Evolutionary conservation across 768 basidiomycete species (phyloP).

Genomic region (Krasilnikovozyma curviuscula): DNA sequence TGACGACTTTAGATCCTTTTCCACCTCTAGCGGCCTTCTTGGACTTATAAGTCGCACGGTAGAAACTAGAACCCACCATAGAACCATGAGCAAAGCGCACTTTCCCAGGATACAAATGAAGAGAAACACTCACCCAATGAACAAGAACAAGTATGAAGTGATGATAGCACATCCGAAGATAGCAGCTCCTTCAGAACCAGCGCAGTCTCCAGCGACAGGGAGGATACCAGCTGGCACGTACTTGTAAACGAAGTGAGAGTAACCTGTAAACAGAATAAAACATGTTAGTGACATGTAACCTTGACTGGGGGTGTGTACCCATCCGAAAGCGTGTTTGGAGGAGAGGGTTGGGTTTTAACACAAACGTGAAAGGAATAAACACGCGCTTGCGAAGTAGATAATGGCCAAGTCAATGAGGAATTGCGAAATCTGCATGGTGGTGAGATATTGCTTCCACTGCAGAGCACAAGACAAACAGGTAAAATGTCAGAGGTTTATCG

Average conservation of each 20-base stretch:
- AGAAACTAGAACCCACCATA: slow-evolving; percentile 20
- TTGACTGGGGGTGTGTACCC: too few species aligned
- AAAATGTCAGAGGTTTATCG: not conserved
- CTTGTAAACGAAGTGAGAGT: slow-evolving; percentile 54
- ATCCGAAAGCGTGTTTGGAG: not conserved
- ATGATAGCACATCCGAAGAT: slow-evolving; percentile 73
- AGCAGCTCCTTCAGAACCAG: slow-evolving; percentile 74
- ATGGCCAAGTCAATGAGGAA: slow-evolving; percentile 78
- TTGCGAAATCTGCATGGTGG: slow-evolving; percentile 87
- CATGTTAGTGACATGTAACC: slow-evolving; percentile 4
- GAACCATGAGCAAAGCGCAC: not conserved
- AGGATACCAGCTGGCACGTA: slow-evolving; percentile 34
- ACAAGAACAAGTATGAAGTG: slow-evolving; percentile 76
- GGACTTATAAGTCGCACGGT: slow-evolving; percentile 23
- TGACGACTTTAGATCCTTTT: slow-evolving; percentile 13
- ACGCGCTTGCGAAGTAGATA: slow-evolving; percentile 89
- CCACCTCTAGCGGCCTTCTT: slow-evolving; percentile 13
- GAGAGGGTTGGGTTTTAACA: not conserved
- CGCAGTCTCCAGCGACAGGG: slow-evolving; percentile 64
- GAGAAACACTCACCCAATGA: slow-evolving; percentile 42
- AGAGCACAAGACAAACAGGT: not conserved
- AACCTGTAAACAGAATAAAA: slow-evolving; percentile 30
- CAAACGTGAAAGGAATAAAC: slow-evolving; percentile 16
- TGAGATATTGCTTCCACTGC: slow-evolving; percentile 98
- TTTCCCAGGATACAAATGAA: not conserved